Evolutionary conservation across 192 early-diverging fungal species (phyloP).

Genomic region (Coemansia sp.): DNA sequence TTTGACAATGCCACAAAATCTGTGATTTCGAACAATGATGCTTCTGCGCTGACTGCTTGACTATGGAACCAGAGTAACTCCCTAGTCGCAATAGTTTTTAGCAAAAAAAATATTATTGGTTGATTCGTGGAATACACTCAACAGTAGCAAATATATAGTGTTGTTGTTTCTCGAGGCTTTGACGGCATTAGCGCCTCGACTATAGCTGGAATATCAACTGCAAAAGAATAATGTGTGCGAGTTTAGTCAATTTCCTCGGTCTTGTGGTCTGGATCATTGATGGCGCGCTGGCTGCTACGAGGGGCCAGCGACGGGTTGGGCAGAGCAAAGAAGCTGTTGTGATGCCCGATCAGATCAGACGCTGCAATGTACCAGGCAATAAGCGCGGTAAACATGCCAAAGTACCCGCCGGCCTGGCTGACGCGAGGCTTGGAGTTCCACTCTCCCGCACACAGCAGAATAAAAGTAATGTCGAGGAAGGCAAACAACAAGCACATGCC

Average conservation of each 20-base stretch:
- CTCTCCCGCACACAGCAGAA: conserved; percentile 62
- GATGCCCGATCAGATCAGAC: conserved; percentile 54
- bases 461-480: conserved; percentile 65
- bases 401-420: conserved; percentile 63
- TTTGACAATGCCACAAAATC: no score
- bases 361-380: conserved; percentile 75
- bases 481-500: conserved; percentile 61
- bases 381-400: conserved; percentile 68
- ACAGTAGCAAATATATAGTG: no score
- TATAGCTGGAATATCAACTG: background rate
- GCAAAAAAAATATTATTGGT: no score
- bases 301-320: conserved; percentile 51
- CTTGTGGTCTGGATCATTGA: conserved; percentile 33
- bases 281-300: background rate
- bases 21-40: no score
- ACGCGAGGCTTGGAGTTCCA: conserved; percentile 48
- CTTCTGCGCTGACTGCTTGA: no score
- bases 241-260: conserved; percentile 16
- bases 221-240: background rate
- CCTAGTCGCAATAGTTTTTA: no score
- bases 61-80: no score
- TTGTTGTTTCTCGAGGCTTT: no score
- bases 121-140: no score
- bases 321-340: conserved; percentile 56
- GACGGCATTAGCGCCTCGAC: no score